Evolutionary conservation across 345 rosid species (phyloP), one percentile per base, ranked within the genome.

Genomic region (Erodium maritimum): DNA sequence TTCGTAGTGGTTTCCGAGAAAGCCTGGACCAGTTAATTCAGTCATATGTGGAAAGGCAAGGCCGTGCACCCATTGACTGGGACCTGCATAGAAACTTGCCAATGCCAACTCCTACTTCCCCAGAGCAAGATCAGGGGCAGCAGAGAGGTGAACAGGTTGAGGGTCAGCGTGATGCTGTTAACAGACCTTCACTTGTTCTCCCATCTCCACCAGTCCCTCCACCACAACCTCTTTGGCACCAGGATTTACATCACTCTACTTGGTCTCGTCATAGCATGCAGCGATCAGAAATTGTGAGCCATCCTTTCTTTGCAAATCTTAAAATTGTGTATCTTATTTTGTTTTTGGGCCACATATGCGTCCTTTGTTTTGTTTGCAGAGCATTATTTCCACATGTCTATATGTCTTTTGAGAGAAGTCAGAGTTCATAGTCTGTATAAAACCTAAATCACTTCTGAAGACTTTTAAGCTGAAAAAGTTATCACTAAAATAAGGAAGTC

Each of bases 1-100:
- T 94, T 73, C 85, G 88, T 48, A 94, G 99, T 69, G 97, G 96
- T 51, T 94, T 94, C 82, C 95, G 99, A 52, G 99, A 94, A 82
- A 94, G 96, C 63, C 76, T 94, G 70, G 99, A 94, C 68, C 99
- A 90, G 19, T 69, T 90, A 62, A 94, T 94, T 73, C 96, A 90
- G 65, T 87, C 97, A 45, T 90, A 94, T 66, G 96, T 84, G 61
- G 87, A 90, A 66, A 87, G 99, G 75, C 95, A 80, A 77, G 88
- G 85, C 23, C 95, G 76, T 61, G 60, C 95, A 77, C 91, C 88
- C 46, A 72, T 80, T 59, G 96, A 94, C 61, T 94, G 99, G 99
- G 99, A 90, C 77, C 73, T 87, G 64, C 95, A 80, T 50, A 73
- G 88, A 71, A 84, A 79, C 75, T 67, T 87, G 81, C 83, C 86